Evolutionary conservation across 2,329 filamentous ascomycete genomes (phyloP).

Genomic region (Blastomyces parvus): DNA sequence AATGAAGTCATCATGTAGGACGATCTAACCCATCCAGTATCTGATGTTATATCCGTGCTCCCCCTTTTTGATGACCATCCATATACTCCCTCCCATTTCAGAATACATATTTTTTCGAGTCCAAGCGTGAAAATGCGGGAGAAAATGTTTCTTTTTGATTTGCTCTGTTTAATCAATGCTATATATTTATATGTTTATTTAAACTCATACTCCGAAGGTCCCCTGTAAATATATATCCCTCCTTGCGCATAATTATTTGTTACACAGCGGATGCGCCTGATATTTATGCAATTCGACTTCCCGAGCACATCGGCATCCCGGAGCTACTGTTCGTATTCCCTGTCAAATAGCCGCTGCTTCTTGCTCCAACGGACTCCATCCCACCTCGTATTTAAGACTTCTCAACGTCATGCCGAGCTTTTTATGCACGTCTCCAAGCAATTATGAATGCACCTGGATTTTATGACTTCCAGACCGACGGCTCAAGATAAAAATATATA

Average conservation of each 20-base stretch:
- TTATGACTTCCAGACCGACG: not conserved
- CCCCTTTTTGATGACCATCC: not conserved
- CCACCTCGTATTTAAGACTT: not conserved
- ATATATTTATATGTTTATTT: not conserved
- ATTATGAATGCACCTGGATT: not conserved
- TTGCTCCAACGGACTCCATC: not conserved
- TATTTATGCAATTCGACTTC: no score
- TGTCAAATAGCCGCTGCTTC: not conserved
- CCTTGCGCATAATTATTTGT: no score
- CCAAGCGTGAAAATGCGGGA: not conserved
- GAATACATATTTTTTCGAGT: not conserved
- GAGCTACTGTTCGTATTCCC: not conserved
- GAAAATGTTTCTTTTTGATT: not conserved
- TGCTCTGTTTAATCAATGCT: not conserved
- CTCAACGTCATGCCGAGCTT: not conserved
- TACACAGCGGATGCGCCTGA: no score
- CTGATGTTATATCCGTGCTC: not conserved
- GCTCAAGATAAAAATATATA: not conserved
- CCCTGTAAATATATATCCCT: no score
- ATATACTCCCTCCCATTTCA: not conserved
- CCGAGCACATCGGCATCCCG: not conserved
- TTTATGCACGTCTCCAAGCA: not conserved
- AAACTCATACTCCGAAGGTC: no score
- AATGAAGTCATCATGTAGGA: slow-evolving; percentile 77
- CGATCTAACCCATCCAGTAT: not conserved